These are phyloP conservation scores for Gypsophila paniculata DNA, from an alignment of 179 eudicot species.

Conservation along the genomic window DNA sequence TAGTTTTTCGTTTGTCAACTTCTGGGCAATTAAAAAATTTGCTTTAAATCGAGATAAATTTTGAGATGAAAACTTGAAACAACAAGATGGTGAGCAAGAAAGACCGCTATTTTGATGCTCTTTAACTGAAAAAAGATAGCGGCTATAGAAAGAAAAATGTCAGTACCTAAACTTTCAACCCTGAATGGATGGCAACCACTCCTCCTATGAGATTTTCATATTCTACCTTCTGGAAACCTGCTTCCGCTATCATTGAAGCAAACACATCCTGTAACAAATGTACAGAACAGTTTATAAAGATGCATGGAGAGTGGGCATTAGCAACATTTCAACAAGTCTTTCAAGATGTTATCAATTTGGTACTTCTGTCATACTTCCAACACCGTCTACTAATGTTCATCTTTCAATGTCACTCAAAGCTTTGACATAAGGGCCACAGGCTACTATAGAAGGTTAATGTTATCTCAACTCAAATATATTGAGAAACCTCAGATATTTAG, in stretches of 20 bases:
- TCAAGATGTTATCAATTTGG: background rate
- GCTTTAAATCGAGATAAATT: background rate
- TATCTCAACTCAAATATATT: no score
- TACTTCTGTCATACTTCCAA: background rate
- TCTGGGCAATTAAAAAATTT: background rate
- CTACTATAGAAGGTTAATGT: background rate
- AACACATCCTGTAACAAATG: conserved; percentile 58
- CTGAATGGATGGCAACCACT: conserved; percentile 91
- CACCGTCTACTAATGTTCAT: background rate
- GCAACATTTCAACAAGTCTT: background rate
- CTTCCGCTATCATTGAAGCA: conserved; percentile 82
- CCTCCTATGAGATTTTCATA: conserved; percentile 94
- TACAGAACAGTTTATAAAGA: background rate
- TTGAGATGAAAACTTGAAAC: background rate
- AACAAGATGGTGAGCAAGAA: background rate
- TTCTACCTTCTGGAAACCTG: conserved; percentile 85
- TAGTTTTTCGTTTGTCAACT: no score
- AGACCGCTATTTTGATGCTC: background rate
- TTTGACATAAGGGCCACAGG: background rate
- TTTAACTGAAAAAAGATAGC: background rate
- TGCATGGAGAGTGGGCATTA: background rate
- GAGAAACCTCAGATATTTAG: no score
- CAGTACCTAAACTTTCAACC: conserved; percentile 59
- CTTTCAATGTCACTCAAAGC: no score
- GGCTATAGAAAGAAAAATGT: background rate